Evolutionary conservation across 2,329 filamentous ascomycete species (phyloP).

Genomic region (Cladosporium sp.): DNA sequence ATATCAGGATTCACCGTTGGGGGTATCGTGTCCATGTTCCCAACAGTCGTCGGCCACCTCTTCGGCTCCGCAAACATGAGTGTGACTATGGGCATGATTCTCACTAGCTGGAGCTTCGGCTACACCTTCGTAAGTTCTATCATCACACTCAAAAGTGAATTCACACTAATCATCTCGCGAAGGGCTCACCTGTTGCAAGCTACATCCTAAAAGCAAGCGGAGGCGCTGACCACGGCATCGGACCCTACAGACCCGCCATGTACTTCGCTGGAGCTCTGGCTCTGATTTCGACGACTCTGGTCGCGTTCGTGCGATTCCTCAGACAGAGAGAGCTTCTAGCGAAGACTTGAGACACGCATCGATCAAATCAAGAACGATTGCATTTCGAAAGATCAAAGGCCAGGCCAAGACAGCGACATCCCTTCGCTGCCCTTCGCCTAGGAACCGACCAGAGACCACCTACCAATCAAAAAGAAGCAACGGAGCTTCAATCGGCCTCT

Average conservation of each 20-base stretch:
- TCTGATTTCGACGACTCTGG: neutral
- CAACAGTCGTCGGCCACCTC: slow-evolving; percentile 61
- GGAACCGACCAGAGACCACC: neutral
- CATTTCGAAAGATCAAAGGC: neutral
- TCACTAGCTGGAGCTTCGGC: slow-evolving; percentile 61
- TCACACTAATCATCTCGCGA: neutral
- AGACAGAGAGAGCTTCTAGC: slow-evolving; percentile 6
- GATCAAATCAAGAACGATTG: neutral
- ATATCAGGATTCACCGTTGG: slow-evolving; percentile 63
- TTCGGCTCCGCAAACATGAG: slow-evolving; percentile 50
- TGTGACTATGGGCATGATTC: slow-evolving; percentile 62
- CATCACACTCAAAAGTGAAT: neutral
- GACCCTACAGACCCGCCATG: slow-evolving; percentile 61
- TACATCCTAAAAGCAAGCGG: slow-evolving; percentile 57
- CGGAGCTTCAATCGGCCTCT: neutral
- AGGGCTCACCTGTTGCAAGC: slow-evolving; percentile 60
- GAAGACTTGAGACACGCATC: neutral
- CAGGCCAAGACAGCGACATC: neutral
- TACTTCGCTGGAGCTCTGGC: slow-evolving; percentile 54
- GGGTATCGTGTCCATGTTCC: slow-evolving; percentile 64
- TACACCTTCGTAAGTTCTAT: slow-evolving; percentile 55
- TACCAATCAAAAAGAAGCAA: neutral
- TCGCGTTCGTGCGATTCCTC: slow-evolving; percentile 1
- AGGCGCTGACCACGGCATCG: slow-evolving; percentile 50
- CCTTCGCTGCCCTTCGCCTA: neutral